Conservation (phyloP, 2,329 filamentous ascomycete genomes). For the Cladosporium austrohemisphaericum region DNA sequence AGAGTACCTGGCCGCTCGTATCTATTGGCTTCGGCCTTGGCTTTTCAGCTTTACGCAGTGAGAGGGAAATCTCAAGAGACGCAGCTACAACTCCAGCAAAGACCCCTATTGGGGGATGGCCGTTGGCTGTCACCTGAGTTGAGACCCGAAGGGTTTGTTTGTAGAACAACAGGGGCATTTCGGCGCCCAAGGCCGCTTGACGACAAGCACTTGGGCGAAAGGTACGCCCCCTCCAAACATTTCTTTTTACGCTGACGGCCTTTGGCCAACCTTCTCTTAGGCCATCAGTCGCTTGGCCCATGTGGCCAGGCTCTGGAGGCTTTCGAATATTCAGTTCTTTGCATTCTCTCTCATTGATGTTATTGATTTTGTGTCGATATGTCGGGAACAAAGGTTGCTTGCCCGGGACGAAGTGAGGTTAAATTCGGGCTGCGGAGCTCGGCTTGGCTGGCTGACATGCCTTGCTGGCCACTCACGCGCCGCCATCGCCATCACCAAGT, state of each 20-base stretch:
- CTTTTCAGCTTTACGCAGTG: not conserved
- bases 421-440: too few species aligned
- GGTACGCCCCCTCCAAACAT: too few species aligned
- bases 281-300: conserved; percentile 3
- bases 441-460: not conserved
- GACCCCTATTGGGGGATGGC: not conserved
- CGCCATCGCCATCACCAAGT: not conserved
- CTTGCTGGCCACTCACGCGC: not conserved
- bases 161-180: not conserved
- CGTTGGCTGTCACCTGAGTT: not conserved
- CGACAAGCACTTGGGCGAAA: not conserved
- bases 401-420: too few species aligned
- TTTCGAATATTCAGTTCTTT: not conserved
- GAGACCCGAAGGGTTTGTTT: not conserved
- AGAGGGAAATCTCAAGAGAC: not conserved
- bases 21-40: not conserved
- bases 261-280: not conserved
- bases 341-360: not conserved
- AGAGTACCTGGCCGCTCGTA: not conserved
- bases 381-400: not conserved
- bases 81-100: not conserved
- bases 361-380: not conserved
- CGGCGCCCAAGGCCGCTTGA: not conserved
- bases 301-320: conserved; percentile 3
- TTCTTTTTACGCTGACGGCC: not conserved